A percentile compares a stretch with the other conserved stretches of the same genome.
Conservation (phyloP, 768 basidiomycete species). For the Tulasnella sp. region DNA sequence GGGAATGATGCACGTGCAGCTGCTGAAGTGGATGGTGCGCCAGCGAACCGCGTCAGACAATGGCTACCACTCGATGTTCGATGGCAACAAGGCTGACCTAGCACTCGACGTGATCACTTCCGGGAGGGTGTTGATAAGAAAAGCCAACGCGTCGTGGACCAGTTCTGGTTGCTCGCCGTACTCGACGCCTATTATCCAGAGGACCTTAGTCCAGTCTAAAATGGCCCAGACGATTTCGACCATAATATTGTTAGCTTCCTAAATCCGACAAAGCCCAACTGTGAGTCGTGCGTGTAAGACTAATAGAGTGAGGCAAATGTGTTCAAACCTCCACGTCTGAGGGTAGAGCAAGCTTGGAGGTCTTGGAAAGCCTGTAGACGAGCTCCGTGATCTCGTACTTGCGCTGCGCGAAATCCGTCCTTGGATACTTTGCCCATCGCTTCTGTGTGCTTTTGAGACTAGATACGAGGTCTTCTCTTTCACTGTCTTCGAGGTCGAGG, state of each 20-base stretch:
- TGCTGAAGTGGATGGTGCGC: neutral
- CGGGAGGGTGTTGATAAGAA: neutral
- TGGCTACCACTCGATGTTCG: neutral
- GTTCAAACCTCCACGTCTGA: neutral
- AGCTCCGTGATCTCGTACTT: conserved; percentile 26
- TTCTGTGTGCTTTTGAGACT: neutral
- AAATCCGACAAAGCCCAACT: neutral
- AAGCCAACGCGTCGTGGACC: conserved; percentile 28
- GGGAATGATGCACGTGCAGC: conserved; percentile 27
- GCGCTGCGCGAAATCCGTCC: neutral
- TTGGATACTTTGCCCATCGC: conserved; percentile 22
- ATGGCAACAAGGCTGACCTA: neutral
- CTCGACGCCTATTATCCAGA: conserved; percentile 31
- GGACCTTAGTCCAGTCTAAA: conserved; percentile 28
- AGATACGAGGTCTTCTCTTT: neutral
- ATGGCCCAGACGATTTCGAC: conserved; percentile 21
- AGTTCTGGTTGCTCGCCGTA: conserved; percentile 24
- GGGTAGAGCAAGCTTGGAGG: neutral
- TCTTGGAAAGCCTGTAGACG: neutral
- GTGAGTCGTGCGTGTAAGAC: neutral
- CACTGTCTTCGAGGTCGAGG: neutral
- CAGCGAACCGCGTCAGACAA: neutral
- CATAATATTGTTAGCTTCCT: conserved; percentile 30
- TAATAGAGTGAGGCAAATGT: neutral
- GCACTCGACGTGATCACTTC: neutral